Conservation (phyloP, 129 eudicot species). For the Dittrichia graveolens region DNA sequence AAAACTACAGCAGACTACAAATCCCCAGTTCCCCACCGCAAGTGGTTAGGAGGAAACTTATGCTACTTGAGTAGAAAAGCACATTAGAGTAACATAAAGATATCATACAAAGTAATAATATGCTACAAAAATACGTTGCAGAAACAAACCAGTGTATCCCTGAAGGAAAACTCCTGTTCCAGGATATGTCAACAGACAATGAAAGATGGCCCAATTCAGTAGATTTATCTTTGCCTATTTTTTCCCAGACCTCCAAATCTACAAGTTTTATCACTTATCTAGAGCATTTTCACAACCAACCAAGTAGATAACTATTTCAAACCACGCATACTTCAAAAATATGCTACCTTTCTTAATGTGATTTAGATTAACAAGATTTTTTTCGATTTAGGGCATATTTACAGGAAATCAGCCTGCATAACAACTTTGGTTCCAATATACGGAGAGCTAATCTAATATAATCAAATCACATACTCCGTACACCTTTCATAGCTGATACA, state of each 20-base stretch:
- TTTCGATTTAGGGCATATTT: conserved; percentile 6
- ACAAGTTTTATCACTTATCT: not conserved
- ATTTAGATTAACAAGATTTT: conserved; percentile 16
- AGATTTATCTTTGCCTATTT: not conserved
- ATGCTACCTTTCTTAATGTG: not conserved
- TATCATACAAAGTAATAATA: not conserved
- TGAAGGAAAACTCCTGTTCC: not conserved
- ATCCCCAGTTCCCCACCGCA: too few species aligned
- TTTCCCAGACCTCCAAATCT: not conserved
- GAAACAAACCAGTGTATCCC: not conserved
- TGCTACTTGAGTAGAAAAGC: not conserved
- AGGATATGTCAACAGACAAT: not conserved
- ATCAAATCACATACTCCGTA: conserved; percentile 3
- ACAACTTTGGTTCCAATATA: conserved; percentile 8
- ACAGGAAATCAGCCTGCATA: not conserved
- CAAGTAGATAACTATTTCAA: not conserved
- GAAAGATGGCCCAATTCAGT: not conserved
- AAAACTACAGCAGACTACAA: too few species aligned
- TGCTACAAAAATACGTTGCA: not conserved
- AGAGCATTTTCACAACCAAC: not conserved
- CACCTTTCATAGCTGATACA: not conserved
- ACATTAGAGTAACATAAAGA: not conserved
- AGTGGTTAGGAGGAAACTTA: not conserved
- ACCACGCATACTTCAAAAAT: not conserved
- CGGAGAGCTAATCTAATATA: not conserved